Percentiles rank a stretch among this genome's conserved stretches.
Conservation (phyloP, 106 monocot species). For the Acorus calamus region DNA sequence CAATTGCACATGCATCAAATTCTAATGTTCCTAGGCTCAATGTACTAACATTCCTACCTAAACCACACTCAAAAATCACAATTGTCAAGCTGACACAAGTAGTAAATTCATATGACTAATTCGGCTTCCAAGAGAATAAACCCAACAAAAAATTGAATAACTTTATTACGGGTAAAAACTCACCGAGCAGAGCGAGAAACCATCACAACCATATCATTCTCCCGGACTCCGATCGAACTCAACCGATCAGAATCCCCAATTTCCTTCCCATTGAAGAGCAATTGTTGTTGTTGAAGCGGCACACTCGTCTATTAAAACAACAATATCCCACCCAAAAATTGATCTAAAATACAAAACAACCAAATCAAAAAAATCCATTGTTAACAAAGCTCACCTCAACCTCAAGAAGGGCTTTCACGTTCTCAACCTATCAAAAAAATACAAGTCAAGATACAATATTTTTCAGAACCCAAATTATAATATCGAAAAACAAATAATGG, state of each 20-base stretch:
- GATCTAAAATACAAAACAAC: background rate
- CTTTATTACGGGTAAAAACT: no score
- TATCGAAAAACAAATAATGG: background rate
- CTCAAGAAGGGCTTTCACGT: constrained; percentile 93
- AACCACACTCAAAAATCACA: no score
- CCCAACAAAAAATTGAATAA: no score
- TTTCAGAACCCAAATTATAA: background rate
- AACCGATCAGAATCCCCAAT: constrained; percentile 46
- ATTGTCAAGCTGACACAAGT: no score
- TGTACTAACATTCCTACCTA: no score
- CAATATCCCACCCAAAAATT: background rate
- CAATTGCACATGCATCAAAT: no score
- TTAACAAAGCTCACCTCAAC: constrained; percentile 59
- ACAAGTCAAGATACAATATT: background rate
- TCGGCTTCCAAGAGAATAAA: no score
- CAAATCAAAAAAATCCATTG: background rate
- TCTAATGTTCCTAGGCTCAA: no score
- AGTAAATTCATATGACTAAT: no score
- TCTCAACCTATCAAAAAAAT: constrained; percentile 61
- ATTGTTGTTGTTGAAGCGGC: constrained; percentile 46
- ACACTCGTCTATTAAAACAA: constrained; percentile 47
- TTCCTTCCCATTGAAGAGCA: constrained; percentile 65
- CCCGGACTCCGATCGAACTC: constrained; percentile 49
- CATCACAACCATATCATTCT: constrained; percentile 86
- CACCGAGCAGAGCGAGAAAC: background rate